Base-by-base conservation (phyloP, 2,329 filamentous ascomycete species). In the Fonsecaea pedrosoi region DNA sequence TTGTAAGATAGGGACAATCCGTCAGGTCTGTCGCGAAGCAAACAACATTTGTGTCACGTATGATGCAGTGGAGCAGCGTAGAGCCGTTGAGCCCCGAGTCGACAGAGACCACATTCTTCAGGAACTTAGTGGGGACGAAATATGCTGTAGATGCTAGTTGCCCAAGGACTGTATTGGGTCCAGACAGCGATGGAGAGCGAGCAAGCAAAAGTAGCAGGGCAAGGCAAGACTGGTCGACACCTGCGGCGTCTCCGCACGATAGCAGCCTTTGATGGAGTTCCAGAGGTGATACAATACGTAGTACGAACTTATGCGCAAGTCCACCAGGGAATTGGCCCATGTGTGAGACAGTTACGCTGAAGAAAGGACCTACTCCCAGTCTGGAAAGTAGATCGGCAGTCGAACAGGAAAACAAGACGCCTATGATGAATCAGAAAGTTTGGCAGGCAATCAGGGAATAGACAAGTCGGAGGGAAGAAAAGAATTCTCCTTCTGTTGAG, bases 361-460 rank as follows among this genome's bases (percentile, higher is more conserved):
- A 15, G 34, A 30, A 38, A 57, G 54, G 13, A 3, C 34, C 54
- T 21, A 15, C 34, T 13, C 34, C 35, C 54, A 38, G 38, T 15
- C 25, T 38, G 35, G 34, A 40, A 37, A 57, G 54, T 9, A 37
- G 25, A 40, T 18, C 13, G 34, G 18, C 15, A 57, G 45, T 37
- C 18, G n/a, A 21, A 42, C 56, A 59, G 32, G 18, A 59, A 48
- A 30, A 56, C 54, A 56, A 35, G 30, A 25, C 35, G 38, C 35
- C 54, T 57, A 34, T 57, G 34, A 57, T 40, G 25, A 57, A 62
- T 62, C 60, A 62, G 60, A 62, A 54, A 57, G 35, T 15, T 57
- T 37, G 54, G 40, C 21, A 12, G 45, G 45, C 21, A 30, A 50
- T 12, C 8, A 50, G 45, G 45, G 45, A 25, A 25, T 12, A 30